Conservation (phyloP, 148 eudicot species). For the Chenopodium formosanum region DNA sequence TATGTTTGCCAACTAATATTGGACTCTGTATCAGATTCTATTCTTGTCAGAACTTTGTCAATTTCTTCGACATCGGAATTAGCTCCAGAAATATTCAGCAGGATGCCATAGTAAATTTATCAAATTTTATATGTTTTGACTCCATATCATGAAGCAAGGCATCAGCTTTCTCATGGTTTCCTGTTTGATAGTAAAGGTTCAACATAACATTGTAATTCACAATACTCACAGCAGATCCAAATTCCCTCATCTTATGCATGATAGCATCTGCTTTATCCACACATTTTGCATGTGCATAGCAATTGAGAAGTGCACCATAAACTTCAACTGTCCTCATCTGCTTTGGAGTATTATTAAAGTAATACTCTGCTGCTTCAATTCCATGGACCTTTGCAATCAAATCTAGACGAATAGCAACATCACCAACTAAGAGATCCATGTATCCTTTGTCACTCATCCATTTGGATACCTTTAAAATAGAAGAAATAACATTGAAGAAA, state of each 20-base stretch:
- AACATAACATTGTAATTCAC: conserved; percentile 34
- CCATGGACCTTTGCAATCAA: conserved; percentile 47
- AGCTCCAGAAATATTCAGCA: conserved; percentile 30
- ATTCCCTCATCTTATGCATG: conserved; percentile 37
- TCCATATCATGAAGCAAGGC: conserved; percentile 39
- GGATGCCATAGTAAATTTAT: conserved; percentile 26
- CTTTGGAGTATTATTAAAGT: conserved; percentile 30
- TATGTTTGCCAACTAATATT: conserved; percentile 36
- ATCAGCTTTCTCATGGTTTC: conserved; percentile 29
- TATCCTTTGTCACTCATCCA: conserved; percentile 48
- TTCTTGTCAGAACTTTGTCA: conserved; percentile 29
- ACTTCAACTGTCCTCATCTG: conserved; percentile 20
- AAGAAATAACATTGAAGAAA: not conserved
- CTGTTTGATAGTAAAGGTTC: conserved; percentile 30
- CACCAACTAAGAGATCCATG: conserved; percentile 16
- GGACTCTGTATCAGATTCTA: conserved; percentile 30
- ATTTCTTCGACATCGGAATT: conserved; percentile 28
- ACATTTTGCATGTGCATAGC: conserved; percentile 33
- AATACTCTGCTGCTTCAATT: conserved; percentile 35
- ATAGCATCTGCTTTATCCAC: conserved; percentile 47
- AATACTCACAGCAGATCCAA: conserved; percentile 12
- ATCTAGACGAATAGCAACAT: conserved; percentile 41
- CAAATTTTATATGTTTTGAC: conserved; percentile 22
- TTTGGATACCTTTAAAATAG: conserved; percentile 35
- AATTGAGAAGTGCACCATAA: conserved; percentile 40